These are phyloP conservation scores for Pseudocercospora fijiensis DNA, from an alignment of 2,329 filamentous ascomycete genomes.

Conservation along the genomic window DNA sequence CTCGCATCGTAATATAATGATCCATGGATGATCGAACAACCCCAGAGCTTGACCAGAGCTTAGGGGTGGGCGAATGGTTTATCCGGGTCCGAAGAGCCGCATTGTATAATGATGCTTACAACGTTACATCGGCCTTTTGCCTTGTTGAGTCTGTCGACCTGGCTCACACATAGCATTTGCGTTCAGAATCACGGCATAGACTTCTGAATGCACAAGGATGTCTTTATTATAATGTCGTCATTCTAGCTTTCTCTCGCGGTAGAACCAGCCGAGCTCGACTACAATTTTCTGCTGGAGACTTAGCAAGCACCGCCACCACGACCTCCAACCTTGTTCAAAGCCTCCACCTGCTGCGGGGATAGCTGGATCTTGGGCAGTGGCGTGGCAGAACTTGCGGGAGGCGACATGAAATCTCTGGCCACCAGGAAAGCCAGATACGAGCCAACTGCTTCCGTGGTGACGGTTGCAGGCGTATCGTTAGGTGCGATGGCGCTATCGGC, in stretches of 20 bases:
- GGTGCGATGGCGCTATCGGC: slow-evolving; percentile 59
- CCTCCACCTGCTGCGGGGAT: slow-evolving; percentile 49
- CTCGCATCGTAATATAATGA: too few relatives aligned
- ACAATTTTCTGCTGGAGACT: not conserved
- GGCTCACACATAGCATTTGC: too few relatives aligned
- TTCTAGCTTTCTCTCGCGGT: too few relatives aligned
- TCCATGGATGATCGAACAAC: not conserved
- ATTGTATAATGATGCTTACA: too few relatives aligned
- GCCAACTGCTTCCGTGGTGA: slow-evolving; percentile 61
- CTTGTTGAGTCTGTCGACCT: too few relatives aligned
- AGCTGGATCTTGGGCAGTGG: slow-evolving; percentile 49
- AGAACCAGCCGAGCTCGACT: too few relatives aligned
- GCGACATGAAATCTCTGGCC: slow-evolving; percentile 61
- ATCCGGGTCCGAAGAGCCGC: not conserved
- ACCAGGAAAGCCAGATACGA: slow-evolving; percentile 64
- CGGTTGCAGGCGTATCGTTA: slow-evolving; percentile 53
- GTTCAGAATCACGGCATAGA: too few relatives aligned
- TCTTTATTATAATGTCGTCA: too few relatives aligned
- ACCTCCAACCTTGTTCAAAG: slow-evolving; percentile 54
- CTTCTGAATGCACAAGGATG: too few relatives aligned
- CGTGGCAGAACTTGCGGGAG: slow-evolving; percentile 39
- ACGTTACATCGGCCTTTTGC: too few relatives aligned
- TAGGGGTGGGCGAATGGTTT: not conserved
- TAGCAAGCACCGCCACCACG: slow-evolving; percentile 42
- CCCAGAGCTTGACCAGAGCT: not conserved